A percentile compares a stretch with the other conserved stretches of the same genome.
Evolutionary conservation across 164 flowering plant genomes (phyloP).

Genomic region (Nymphaea colorata): DNA sequence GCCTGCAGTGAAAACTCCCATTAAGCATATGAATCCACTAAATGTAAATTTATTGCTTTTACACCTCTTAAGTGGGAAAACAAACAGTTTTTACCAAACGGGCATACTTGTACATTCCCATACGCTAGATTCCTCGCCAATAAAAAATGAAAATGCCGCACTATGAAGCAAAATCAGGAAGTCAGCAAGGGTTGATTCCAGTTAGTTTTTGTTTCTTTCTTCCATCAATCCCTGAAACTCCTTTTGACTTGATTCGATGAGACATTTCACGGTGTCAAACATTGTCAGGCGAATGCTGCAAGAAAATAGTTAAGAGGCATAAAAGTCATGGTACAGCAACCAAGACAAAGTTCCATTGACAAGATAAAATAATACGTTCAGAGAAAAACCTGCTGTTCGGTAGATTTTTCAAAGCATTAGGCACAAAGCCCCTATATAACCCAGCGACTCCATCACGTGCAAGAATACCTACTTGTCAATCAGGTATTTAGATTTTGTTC

Average conservation of each 20-base stretch:
- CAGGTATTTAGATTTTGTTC: not conserved
- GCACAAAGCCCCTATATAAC: conserved; percentile 59
- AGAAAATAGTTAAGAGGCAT: not conserved
- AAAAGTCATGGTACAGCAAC: not conserved
- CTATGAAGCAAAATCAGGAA: too few relatives aligned
- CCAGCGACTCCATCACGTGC: conserved; percentile 69
- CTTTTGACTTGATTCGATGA: conserved; percentile 61
- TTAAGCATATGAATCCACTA: not conserved
- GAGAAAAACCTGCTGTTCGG: too few relatives aligned
- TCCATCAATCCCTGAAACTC: conserved; percentile 61
- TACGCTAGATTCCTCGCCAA: too few relatives aligned
- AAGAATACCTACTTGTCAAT: conserved; percentile 46
- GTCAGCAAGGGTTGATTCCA: too few relatives aligned
- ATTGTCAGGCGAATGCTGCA: conserved; percentile 94
- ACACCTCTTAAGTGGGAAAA: too few relatives aligned
- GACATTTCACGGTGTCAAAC: conserved; percentile 66
- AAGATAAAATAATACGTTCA: not conserved
- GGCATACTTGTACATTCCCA: too few relatives aligned
- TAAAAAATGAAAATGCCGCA: too few relatives aligned
- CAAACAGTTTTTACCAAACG: too few relatives aligned
- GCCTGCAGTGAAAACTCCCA: not conserved
- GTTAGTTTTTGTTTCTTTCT: conserved; percentile 40
- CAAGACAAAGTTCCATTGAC: not conserved
- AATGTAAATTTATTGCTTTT: not conserved
- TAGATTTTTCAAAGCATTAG: too few relatives aligned